Evolutionary conservation across 2,329 filamentous ascomycete genomes (phyloP).

Genomic region (Oidium heveae): DNA sequence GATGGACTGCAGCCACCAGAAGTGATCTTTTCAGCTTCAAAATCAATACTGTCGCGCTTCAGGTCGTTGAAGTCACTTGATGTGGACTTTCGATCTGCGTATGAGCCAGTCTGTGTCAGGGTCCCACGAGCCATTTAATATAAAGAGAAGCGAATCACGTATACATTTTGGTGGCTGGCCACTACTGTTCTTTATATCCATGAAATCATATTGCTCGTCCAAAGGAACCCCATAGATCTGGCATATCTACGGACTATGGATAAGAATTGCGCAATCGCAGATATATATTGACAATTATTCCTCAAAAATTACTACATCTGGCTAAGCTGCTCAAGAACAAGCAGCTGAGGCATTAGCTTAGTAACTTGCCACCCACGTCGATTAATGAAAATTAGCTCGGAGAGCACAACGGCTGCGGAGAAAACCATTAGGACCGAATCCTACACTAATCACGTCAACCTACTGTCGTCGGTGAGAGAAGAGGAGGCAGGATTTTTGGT

Average conservation of each 20-base stretch:
- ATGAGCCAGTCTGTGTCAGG: neutral
- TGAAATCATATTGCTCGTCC: neutral
- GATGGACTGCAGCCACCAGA: neutral
- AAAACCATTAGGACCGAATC: neutral
- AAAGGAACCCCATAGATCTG: neutral
- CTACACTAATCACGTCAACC: neutral
- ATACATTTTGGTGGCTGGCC: neutral
- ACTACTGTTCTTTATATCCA: neutral
- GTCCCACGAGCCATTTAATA: neutral
- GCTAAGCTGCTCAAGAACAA: neutral
- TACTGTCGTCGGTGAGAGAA: no score
- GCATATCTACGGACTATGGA: neutral
- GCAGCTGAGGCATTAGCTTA: neutral
- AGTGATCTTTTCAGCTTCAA: neutral
- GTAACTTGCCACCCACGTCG: neutral
- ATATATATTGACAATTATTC: neutral
- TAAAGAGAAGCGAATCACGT: neutral
- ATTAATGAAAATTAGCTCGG: neutral
- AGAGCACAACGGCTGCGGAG: neutral
- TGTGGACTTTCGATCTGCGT: neutral
- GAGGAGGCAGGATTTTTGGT: no score
- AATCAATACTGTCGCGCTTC: neutral
- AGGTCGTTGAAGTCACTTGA: neutral
- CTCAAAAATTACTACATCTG: neutral
- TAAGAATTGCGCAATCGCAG: neutral